These are phyloP conservation scores for Excoecaria agallocha DNA, from an alignment of 345 rosid genomes.

Conservation along the genomic window DNA sequence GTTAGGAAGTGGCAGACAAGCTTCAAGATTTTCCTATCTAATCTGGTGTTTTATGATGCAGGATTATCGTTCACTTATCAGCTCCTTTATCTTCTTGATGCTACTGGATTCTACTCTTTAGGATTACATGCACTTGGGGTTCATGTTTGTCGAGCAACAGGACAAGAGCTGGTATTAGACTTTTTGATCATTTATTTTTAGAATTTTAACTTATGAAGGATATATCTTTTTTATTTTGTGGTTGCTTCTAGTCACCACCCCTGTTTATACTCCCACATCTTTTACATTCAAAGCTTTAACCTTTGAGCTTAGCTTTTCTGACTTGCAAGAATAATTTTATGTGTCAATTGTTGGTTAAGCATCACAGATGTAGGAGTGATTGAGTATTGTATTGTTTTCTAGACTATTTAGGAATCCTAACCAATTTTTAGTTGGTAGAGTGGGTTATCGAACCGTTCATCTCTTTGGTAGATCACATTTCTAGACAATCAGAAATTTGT, in stretches of 20 bases:
- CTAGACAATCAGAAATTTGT: neutral
- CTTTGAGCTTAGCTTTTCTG: neutral
- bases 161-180: conserved; percentile 83
- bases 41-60: conserved; percentile 41
- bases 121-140: conserved; percentile 90
- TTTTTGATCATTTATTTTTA: conserved; percentile 11
- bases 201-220: conserved; percentile 1
- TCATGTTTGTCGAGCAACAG: conserved; percentile 99
- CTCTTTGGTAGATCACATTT: neutral
- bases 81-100: conserved; percentile 88
- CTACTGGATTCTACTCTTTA: conserved; percentile 88
- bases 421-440: neutral
- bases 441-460: neutral
- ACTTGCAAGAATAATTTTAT: neutral
- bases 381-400: neutral
- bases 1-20: conserved; percentile 13
- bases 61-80: conserved; percentile 89
- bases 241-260: neutral
- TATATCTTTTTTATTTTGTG: neutral
- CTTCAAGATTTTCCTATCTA: conserved; percentile 20
- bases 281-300: neutral
- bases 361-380: neutral
- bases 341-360: neutral
- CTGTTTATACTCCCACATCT: neutral
- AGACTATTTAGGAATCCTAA: neutral